These are phyloP conservation scores for Bretziella fagacearum DNA, from an alignment of 2,329 filamentous ascomycete species.

Conservation along the genomic window DNA sequence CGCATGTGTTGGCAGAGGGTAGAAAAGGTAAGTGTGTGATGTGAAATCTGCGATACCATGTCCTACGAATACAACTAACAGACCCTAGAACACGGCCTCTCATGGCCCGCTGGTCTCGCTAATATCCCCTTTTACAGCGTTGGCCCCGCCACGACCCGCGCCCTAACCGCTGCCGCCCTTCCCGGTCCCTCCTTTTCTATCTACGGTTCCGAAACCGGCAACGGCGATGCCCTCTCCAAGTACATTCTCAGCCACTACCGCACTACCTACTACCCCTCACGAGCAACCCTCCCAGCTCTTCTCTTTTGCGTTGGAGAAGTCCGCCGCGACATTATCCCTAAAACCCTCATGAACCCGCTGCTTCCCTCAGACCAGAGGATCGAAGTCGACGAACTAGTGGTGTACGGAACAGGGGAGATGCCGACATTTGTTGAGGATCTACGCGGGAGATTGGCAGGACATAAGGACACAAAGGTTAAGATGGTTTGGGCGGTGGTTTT, in stretches of 20 bases:
- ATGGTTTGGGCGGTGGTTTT: slow-evolving; percentile 32
- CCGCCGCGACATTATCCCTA: slow-evolving; percentile 76
- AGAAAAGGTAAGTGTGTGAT: slow-evolving; percentile 7
- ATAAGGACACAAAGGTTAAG: slow-evolving; percentile 43
- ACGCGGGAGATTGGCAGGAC: slow-evolving; percentile 37
- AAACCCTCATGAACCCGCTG: slow-evolving; percentile 45
- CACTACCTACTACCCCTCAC: slow-evolving; percentile 29
- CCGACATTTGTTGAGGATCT: slow-evolving; percentile 59
- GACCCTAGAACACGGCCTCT: slow-evolving; percentile 3
- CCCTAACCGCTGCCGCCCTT: slow-evolving; percentile 29
- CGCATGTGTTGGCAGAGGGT: slow-evolving; percentile 32
- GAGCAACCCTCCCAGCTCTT: slow-evolving; percentile 39
- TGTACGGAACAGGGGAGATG: slow-evolving; percentile 79
- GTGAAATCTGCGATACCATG: not conserved
- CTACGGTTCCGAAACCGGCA: slow-evolving; percentile 67
- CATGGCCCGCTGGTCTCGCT: slow-evolving; percentile 18
- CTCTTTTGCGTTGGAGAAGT: slow-evolving; percentile 86
- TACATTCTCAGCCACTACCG: slow-evolving; percentile 68
- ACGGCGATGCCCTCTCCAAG: slow-evolving; percentile 59
- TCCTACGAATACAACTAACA: not conserved
- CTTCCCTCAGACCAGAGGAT: slow-evolving; percentile 38
- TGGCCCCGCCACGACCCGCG: slow-evolving; percentile 63
- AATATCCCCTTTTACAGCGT: slow-evolving; percentile 56
- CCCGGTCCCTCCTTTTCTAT: slow-evolving; percentile 35
- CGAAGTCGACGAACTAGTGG: slow-evolving; percentile 57